Evolutionary conservation across 1,139 yeast genomes (phyloP).

Genomic region (Pichia sp.): DNA sequence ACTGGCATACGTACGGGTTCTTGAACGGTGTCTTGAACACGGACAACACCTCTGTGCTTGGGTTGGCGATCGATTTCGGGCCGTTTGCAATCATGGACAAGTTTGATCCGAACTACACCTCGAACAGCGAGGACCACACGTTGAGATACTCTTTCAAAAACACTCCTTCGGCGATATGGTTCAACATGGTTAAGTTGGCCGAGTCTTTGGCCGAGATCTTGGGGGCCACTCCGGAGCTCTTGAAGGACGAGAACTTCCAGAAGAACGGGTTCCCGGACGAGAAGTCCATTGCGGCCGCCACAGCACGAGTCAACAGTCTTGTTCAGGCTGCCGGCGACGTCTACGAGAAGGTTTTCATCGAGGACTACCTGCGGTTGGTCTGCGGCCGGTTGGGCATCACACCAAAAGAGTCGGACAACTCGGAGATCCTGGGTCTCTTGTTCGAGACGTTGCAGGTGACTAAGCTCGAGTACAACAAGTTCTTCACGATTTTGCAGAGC

Average conservation of each 20-base stretch:
- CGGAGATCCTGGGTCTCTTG: constrained; percentile 55
- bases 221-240: constrained; percentile 57
- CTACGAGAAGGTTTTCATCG: constrained; percentile 59
- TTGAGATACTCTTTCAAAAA: constrained; percentile 72
- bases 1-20: constrained; percentile 90
- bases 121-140: constrained; percentile 81
- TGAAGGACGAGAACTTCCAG: constrained; percentile 39
- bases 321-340: constrained; percentile 63
- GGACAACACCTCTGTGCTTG: constrained; percentile 84
- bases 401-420: constrained; percentile 41
- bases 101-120: constrained; percentile 76
- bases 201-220: constrained; percentile 78
- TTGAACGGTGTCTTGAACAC: constrained; percentile 92
- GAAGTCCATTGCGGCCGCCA: constrained; percentile 49
- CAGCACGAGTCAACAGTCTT: constrained; percentile 58
- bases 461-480: constrained; percentile 73
- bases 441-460: constrained; percentile 58
- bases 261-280: constrained; percentile 37
- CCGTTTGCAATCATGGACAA: constrained; percentile 84
- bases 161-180: constrained; percentile 87
- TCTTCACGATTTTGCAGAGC: constrained; percentile 62
- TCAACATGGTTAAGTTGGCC: constrained; percentile 84
- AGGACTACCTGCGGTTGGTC: constrained; percentile 56
- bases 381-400: constrained; percentile 65
- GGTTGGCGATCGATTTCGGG: constrained; percentile 88